A percentile compares a stretch with the other conserved stretches of the same genome.
These are phyloP conservation scores for Glycine tomentella DNA, from an alignment of 306 rosid genomes.

Conservation along the genomic window DNA sequence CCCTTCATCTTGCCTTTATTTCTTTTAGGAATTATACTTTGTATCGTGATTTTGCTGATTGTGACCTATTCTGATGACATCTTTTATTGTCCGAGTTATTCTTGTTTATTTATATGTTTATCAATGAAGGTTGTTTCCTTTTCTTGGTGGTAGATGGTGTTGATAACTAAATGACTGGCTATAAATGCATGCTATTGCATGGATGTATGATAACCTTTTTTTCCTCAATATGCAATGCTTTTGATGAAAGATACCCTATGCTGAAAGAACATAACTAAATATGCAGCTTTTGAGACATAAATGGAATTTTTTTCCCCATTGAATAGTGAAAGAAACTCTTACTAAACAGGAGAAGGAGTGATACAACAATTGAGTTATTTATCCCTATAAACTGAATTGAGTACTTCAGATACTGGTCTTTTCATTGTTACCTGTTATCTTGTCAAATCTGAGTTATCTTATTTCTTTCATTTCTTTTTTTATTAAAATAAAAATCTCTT, in stretches of 20 bases:
- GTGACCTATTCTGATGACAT: constrained; percentile 24
- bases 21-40: background rate
- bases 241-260: constrained; percentile 29
- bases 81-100: background rate
- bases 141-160: constrained; percentile 27
- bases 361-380: background rate
- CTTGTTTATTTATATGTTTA: constrained; percentile 1
- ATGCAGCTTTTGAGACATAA: constrained; percentile 10
- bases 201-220: constrained; percentile 17
- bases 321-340: constrained; percentile 1
- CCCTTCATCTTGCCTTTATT: constrained; percentile 10
- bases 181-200: constrained; percentile 11
- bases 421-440: background rate
- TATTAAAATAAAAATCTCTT: background rate
- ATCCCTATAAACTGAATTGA: background rate
- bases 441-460: background rate
- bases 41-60: background rate
- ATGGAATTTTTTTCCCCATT: background rate
- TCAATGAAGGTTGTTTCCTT: constrained; percentile 6
- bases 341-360: background rate
- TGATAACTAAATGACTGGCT: constrained; percentile 3
- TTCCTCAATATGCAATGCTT: constrained; percentile 30
- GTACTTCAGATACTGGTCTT: background rate
- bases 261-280: background rate
- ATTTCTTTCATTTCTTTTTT: background rate